Evolutionary conservation across 2,329 filamentous ascomycete genomes (phyloP).

Genomic region (Ascochyta koolunga): DNA sequence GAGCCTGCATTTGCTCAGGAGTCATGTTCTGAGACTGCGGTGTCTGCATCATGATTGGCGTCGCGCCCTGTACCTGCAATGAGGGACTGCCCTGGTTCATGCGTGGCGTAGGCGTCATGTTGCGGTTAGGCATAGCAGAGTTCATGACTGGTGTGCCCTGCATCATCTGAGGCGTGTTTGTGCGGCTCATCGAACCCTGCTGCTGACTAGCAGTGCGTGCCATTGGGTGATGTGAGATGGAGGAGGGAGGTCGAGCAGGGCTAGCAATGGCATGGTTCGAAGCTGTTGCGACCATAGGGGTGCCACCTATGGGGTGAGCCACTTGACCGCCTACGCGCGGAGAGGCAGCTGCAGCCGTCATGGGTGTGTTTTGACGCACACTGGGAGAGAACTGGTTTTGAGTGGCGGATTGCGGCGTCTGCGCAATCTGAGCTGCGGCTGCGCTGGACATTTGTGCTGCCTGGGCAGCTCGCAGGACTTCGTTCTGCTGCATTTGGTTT

Average conservation of each 20-base stretch:
- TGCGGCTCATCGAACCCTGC: conserved; percentile 43
- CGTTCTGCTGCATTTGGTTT: conserved; percentile 40
- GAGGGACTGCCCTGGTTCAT: conserved; percentile 47
- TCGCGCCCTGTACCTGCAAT: conserved; percentile 41
- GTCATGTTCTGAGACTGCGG: conserved; percentile 43
- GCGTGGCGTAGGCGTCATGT: conserved; percentile 49
- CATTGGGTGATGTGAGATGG: conserved; percentile 48
- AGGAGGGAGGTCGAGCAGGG: conserved; percentile 47
- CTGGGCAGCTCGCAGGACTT: conserved; percentile 44
- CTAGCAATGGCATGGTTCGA: conserved; percentile 48
- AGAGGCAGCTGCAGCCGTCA: conserved; percentile 51
- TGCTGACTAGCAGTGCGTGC: conserved; percentile 47
- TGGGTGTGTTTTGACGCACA: conserved; percentile 54
- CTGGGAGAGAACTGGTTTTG: conserved; percentile 70
- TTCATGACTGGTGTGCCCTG: conserved; percentile 49
- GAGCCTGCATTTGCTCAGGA: conserved; percentile 43
- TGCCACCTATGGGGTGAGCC: conserved; percentile 50
- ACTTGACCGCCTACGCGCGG: conserved; percentile 44
- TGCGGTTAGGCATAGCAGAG: conserved; percentile 44
- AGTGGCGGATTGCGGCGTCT: conserved; percentile 58
- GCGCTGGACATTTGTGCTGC: conserved; percentile 39
- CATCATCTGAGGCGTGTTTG: conserved; percentile 47
- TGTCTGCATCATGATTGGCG: conserved; percentile 47
- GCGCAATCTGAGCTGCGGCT: conserved; percentile 33
- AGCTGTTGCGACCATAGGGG: conserved; percentile 51